phyloP scores from a whole-genome alignment of 306 rosid species.

The Vigna reflexopilosa region DNA sequence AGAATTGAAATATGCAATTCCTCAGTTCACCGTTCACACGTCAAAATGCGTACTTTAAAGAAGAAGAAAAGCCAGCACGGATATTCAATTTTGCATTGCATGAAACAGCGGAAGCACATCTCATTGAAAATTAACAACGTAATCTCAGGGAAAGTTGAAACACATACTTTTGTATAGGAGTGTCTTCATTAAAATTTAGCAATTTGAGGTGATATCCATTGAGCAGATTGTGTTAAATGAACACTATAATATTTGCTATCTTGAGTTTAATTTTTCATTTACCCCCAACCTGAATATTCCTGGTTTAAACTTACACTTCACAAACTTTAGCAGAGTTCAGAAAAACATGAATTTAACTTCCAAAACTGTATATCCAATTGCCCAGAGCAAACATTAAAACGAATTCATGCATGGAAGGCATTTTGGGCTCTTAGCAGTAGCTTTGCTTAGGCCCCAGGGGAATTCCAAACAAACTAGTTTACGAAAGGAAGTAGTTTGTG shows the following conservation, averaged over 20 bases:
- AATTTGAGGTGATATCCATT: slow-evolving; percentile 6
- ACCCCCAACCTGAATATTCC: too few species aligned
- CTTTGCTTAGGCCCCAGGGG: neutral
- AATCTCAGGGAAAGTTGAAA: neutral
- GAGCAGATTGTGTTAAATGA: neutral
- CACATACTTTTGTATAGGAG: neutral
- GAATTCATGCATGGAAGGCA: neutral
- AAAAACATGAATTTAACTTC: neutral
- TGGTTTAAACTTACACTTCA: too few species aligned
- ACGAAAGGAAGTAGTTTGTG: neutral
- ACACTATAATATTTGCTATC: neutral
- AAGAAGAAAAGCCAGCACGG: neutral
- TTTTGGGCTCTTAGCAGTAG: neutral
- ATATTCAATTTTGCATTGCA: neutral
- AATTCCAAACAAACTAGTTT: neutral
- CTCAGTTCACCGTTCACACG: neutral
- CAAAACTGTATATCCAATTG: neutral
- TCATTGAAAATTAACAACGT: neutral
- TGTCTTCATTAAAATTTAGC: neutral
- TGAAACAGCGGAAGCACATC: neutral
- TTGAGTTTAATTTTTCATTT: neutral
- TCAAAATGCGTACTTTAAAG: neutral
- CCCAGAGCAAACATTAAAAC: too few species aligned
- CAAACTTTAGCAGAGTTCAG: neutral
- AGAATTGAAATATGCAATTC: neutral